Base-by-base conservation (phyloP, 495 filamentous ascomycete species). In the Sabuloglossum arenarium region DNA sequence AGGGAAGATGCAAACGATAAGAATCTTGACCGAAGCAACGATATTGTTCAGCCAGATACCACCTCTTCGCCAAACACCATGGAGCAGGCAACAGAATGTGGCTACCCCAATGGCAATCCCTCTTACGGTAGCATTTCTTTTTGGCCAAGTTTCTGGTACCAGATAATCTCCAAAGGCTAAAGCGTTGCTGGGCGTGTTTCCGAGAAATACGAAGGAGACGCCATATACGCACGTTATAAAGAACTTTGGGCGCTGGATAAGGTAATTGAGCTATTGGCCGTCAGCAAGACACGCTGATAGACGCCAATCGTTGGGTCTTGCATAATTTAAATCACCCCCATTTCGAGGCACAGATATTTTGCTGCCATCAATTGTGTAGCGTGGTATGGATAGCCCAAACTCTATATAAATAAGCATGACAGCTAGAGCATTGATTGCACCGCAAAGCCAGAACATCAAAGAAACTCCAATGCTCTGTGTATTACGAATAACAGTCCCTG, bases 41-140 rank as follows among this genome's bases (percentile, higher is more conserved):
- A 69, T 24, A 56, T 79, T 78, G 58, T 72, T 73, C 25, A 78
- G 19, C 32, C 55, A 59, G 45, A 79, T 74, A 6, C 76, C 76
- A 6, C 71, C 73, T 25, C 64, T 64, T 21, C 75, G 62, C 59
- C 69, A 75, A 32, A 67, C 60, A 12, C 61, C 67, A 58, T 79
- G 77, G 4, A 79, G 63, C 1, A 75, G 55, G 57, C 72, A 73
- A 42, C 68, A 68, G 0, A 65, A 49, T 0, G 71, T 72, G 14
- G 68, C 56, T 11, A 62, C 64, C 0, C 56, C 67, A 21, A 77
- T 21, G 5, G 39, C 39, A n/a, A 43, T 43, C 16, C 5, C 39
- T 43, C 10, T 43, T 3, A n/a, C 16, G n/a, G n/a, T n/a, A n/a
- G 39, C 16, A 5, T 16, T 43, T 12, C 16, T 21, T 10, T 4